Evolutionary conservation across 2,329 filamentous ascomycete species (phyloP), one percentile per base, ranked within the genome.

Genomic region (Cladosporium sp.): DNA sequence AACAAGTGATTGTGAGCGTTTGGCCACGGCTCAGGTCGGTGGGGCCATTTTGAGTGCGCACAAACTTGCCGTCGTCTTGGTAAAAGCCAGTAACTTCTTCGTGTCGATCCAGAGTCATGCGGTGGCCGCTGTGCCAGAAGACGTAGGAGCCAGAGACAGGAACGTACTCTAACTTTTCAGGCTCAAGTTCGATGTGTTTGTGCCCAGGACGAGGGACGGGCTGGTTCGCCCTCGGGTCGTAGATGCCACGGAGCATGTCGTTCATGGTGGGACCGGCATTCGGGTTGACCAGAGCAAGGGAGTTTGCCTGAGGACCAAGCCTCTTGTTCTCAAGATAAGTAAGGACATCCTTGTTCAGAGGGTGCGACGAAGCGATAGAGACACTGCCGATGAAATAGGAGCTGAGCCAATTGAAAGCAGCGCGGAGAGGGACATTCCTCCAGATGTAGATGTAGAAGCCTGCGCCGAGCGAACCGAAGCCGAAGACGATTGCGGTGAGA

Each of bases 101-200:
- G 30, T n/a, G 30, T 11, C 59, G n/a, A 14, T 30, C 25, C 11
- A 62, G 10, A 5, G 49, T 49, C 62, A 70, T 63, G 3, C 54
- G 36, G 21, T 64, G 30, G 25, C 60, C 60, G 8, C 34, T 25
- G 43, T 59, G 63, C 36, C 30, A 57, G 59, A 69, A 69, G 6
- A 28, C 21, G 21, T 65, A 65, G 5, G 25, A 39, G 73, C 51
- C 74, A 71, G 72, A 32, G 72, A 71, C 28, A 76, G 73, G 7
- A 68, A 67, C 49, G 68, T 71, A 54, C 72, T 68, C 8, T 69
- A 70, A 30, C 72, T 69, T 7, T 67, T 69, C 46, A n/a, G 28
- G 59, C 6, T 25, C 58, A 8, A 14, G 11, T 7, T 58, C 34
- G 14, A 18, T 23, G 32, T 11, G 21, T 14, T 58, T 58, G 1